phyloP scores from a whole-genome alignment of 2,329 filamentous ascomycete species.

The Lasiodiplodia gonubiensis region DNA sequence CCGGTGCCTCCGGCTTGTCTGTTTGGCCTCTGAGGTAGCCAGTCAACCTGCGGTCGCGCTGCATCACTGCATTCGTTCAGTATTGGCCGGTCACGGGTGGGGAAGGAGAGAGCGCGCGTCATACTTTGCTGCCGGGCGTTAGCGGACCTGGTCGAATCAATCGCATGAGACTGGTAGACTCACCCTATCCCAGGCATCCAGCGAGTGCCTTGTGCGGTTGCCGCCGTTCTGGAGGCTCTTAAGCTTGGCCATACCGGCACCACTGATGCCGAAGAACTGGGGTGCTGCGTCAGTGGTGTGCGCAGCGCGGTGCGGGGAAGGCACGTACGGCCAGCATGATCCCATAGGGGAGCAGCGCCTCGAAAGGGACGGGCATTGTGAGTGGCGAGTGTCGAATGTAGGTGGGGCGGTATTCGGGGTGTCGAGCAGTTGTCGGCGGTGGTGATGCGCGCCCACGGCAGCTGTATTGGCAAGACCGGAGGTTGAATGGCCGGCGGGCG shows the following conservation, averaged over 20 bases:
- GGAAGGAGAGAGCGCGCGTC: conserved; percentile 34
- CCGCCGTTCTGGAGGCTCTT: conserved; percentile 67
- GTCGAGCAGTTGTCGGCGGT: neutral
- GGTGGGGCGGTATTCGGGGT: conserved; percentile 2
- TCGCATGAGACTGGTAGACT: conserved; percentile 37
- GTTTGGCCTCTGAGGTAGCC: conserved; percentile 67
- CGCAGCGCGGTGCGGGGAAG: conserved; percentile 28
- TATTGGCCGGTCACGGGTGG: conserved; percentile 32
- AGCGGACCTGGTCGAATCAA: conserved; percentile 40
- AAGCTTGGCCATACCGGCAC: conserved; percentile 62
- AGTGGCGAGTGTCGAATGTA: neutral
- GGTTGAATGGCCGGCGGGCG: conserved; percentile 7
- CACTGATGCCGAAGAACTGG: conserved; percentile 67
- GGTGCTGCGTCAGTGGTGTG: conserved; percentile 11
- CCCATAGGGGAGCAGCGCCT: conserved; percentile 68
- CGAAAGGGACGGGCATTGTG: conserved; percentile 70
- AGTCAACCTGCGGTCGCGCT: conserved; percentile 67
- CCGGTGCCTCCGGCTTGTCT: conserved; percentile 62
- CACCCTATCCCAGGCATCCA: conserved; percentile 70
- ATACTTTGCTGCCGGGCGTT: conserved; percentile 61
- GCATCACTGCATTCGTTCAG: conserved; percentile 63
- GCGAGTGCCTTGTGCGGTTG: conserved; percentile 64
- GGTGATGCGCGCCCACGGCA: conserved; percentile 13
- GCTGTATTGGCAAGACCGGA: conserved; percentile 9
- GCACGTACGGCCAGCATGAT: conserved; percentile 65